Evolutionary conservation across 352 stramenopile genomes (phyloP).

Genomic region (Globisporangium irregulare): DNA sequence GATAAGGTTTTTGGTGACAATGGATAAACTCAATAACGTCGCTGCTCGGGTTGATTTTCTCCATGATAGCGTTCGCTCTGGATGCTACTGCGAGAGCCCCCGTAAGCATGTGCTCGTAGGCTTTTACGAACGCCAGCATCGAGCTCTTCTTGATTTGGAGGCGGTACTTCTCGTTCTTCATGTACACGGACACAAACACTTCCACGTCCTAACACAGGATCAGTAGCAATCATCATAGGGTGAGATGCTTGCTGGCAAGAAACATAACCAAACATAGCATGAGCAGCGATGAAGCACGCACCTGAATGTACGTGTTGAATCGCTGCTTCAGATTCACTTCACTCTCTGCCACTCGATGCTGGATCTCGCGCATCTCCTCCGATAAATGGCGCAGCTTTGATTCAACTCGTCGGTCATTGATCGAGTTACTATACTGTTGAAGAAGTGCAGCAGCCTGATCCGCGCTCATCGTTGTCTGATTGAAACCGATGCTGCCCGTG

Average conservation of each 20-base stretch:
- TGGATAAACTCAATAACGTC: constrained; percentile 72
- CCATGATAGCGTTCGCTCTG: constrained; percentile 37
- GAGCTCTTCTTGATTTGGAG: constrained; percentile 82
- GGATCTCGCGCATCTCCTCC: constrained; percentile 43
- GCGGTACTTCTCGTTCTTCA: constrained; percentile 87
- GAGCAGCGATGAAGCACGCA: constrained; percentile 7
- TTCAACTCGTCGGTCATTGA: constrained; percentile 33
- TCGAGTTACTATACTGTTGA: constrained; percentile 19
- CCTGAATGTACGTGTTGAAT: constrained; percentile 60
- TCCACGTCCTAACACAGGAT: constrained; percentile 54
- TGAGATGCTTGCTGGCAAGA: not conserved
- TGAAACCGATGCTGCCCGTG: constrained; percentile 15
- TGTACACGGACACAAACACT: constrained; percentile 67
- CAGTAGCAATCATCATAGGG: constrained; percentile 5
- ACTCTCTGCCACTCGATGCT: constrained; percentile 32
- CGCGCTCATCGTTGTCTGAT: constrained; percentile 28
- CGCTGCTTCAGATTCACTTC: constrained; percentile 37
- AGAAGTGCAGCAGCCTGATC: constrained; percentile 28
- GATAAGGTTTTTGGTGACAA: constrained; percentile 39
- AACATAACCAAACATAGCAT: not conserved
- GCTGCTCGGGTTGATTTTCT: constrained; percentile 46
- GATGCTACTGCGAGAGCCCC: constrained; percentile 34
- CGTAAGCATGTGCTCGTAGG: constrained; percentile 58
- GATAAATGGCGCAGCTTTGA: constrained; percentile 44
- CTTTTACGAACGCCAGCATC: constrained; percentile 63